Conservation (phyloP, 805 yeast genomes). For the Candida coleopterorum region DNA sequence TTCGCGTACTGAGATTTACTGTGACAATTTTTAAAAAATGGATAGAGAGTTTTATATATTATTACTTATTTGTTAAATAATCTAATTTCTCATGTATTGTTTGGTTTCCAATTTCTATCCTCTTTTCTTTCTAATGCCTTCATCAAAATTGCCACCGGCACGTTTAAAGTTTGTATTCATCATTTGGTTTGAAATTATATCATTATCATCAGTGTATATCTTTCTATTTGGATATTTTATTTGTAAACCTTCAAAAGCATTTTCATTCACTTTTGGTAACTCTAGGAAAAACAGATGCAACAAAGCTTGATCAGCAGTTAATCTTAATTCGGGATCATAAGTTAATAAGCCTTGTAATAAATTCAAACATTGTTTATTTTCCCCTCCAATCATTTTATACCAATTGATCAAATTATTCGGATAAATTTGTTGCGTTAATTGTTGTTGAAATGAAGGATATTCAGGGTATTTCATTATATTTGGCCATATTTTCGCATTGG, state of each 20-base stretch:
- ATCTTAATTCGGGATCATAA: conserved; percentile 77
- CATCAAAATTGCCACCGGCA: conserved; percentile 7
- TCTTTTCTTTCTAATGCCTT: not conserved
- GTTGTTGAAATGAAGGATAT: conserved; percentile 47
- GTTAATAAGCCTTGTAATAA: conserved; percentile 61
- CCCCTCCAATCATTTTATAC: conserved; percentile 80
- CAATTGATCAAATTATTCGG: conserved; percentile 74
- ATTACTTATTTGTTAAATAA: too few relatives aligned
- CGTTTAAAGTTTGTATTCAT: conserved; percentile 4
- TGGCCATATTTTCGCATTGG: conserved; percentile 76
- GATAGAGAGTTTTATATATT: too few relatives aligned
- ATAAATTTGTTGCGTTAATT: conserved; percentile 44
- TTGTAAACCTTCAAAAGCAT: conserved; percentile 74
- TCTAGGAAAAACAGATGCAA: conserved; percentile 77
- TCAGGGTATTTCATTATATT: conserved; percentile 79
- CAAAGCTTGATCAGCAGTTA: conserved; percentile 75
- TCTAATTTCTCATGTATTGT: too few relatives aligned
- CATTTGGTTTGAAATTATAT: conserved; percentile 43
- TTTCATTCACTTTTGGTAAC: conserved; percentile 59
- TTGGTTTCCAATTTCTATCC: too few relatives aligned
- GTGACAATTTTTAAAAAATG: too few relatives aligned
- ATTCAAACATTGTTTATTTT: conserved; percentile 56
- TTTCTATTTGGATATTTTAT: conserved; percentile 81
- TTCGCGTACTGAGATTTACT: too few relatives aligned
- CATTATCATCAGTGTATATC: conserved; percentile 82